phyloP scores from a whole-genome alignment of 768 basidiomycete genomes.

The Suillus subaureus region DNA sequence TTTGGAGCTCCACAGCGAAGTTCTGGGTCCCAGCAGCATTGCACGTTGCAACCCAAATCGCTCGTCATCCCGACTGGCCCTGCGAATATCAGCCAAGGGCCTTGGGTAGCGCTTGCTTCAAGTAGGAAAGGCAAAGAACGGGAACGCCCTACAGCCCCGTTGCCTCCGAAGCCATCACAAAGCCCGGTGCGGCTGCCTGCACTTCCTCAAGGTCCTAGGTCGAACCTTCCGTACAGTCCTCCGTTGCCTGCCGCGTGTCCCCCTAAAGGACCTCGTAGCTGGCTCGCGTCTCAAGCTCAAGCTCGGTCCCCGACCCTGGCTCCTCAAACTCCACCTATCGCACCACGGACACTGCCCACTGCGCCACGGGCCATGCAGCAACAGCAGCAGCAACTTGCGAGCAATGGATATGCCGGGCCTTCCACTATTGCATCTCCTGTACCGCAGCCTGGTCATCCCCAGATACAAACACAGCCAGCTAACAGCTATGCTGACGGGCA shows the following conservation, averaged over 20 bases:
- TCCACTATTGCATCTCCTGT: conserved; percentile 2
- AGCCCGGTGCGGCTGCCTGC: neutral
- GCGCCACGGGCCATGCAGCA: conserved; percentile 6
- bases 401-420: neutral
- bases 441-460: neutral
- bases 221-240: conserved; percentile 3
- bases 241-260: neutral
- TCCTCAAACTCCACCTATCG: conserved; percentile 2
- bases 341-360: conserved; percentile 5
- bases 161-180: neutral
- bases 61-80: neutral
- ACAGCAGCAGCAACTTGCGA: conserved; percentile 2
- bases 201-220: conserved; percentile 3
- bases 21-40: neutral
- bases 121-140: conserved; percentile 8
- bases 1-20: neutral
- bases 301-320: neutral
- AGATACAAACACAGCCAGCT: neutral
- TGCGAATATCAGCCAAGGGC: neutral
- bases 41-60: neutral
- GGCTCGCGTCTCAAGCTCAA: conserved; percentile 4
- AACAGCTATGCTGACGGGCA: neutral
- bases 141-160: neutral
- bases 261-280: conserved; percentile 6
- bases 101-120: conserved; percentile 6